Evolutionary conservation across 768 basidiomycete genomes (phyloP), one percentile per base, ranked within the genome.

Genomic region (Mycena albidolilacea): DNA sequence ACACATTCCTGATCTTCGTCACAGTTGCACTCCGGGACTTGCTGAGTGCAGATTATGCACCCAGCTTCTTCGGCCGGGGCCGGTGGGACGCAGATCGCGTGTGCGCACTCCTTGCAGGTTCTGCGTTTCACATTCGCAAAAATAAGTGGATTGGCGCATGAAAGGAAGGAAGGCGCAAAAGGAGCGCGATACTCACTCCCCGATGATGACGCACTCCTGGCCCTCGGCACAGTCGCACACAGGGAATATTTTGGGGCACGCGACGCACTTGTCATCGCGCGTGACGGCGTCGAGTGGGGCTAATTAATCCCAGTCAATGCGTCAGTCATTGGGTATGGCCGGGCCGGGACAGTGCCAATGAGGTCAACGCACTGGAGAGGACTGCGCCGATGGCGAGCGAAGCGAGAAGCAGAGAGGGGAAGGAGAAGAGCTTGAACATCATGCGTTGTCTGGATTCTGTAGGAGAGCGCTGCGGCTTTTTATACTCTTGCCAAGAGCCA

Each of bases 381-480:
- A 52, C 50, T 52, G 21, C 50, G 50, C 50, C 50, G 50, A 52
- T 52, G 50, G 50, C n/a, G 50, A 52, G 50, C 50, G 50, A 52
- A 19, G 50, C 50, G n/a, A 52, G 50, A 4, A 52, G 19, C 50
- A 52, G 50, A 21, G 50, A 21, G 50, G 23, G 23, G 50, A 52
- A n/a, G 50, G 50, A 48, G 46, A 48, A 48, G 46, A 48, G 14
- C n/a, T 48, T 48, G 46, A 48, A 48, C 46, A 48, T 48, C 46
- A 17, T 48, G 46, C 15, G 46, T 48, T 48, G 46, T n/a, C 46
- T 48, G 46, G 46, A 48, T 48, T 48, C 17, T 48, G 46, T 48
- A 7, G 17, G 46, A 2, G 15, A 48, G 14, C 17, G 11, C 46
- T 17, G 46, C 3, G 46, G 46, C 7, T 48, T 48, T 23, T 48